Evolutionary conservation across 2,329 filamentous ascomycete species (phyloP).

Genomic region (Fragosphaeria purpurea): DNA sequence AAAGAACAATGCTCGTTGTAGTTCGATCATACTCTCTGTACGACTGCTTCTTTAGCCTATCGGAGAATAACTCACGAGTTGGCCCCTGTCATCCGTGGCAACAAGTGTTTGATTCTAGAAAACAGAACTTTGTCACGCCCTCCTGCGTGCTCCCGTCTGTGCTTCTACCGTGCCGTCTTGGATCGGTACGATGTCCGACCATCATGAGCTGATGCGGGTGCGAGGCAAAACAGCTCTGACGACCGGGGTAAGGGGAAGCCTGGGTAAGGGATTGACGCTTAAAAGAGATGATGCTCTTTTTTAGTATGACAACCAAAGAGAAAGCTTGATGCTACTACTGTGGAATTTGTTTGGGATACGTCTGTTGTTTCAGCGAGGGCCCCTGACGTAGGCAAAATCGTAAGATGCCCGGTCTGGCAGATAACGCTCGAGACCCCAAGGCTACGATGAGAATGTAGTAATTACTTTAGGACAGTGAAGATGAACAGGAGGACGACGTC

Average conservation of each 20-base stretch:
- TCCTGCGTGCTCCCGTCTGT: neutral
- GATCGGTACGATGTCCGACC: slow-evolving; percentile 8
- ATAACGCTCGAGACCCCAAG: too few species aligned
- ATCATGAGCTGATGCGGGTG: slow-evolving; percentile 9
- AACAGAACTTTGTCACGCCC: too few species aligned
- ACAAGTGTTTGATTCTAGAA: neutral
- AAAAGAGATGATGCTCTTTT: too few species aligned
- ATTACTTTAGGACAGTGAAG: too few species aligned
- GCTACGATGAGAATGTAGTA: too few species aligned
- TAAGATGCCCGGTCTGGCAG: neutral
- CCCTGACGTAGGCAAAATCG: slow-evolving; percentile 5
- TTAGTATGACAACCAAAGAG: too few species aligned
- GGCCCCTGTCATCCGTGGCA: too few species aligned
- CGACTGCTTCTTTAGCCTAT: too few species aligned
- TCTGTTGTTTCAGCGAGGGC: slow-evolving; percentile 6
- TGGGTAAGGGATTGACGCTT: too few species aligned
- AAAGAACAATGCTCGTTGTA: neutral
- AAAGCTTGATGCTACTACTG: neutral
- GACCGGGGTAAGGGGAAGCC: neutral
- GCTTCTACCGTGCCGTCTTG: slow-evolving; percentile 1
- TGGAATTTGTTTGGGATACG: neutral
- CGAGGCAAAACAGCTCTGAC: neutral
- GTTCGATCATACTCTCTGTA: too few species aligned
- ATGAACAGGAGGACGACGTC: too few species aligned
- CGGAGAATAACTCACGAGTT: too few species aligned